Evolutionary conservation across 192 early-diverging fungal genomes (phyloP), one percentile per base, ranked within the genome.

Genomic region (Entophlyctis helioformis): DNA sequence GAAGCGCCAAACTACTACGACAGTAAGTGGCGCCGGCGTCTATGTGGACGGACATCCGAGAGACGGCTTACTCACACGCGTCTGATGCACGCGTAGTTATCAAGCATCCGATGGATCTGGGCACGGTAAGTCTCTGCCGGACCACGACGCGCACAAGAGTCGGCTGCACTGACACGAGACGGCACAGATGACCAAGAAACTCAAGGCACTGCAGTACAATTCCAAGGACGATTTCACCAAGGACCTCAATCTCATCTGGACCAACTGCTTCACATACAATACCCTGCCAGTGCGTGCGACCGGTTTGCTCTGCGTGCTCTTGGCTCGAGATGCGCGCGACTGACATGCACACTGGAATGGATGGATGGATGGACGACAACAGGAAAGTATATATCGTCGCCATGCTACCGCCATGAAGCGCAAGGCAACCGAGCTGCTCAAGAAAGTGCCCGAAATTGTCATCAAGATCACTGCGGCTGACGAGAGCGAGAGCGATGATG

Each of bases 1-100:
- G 91, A 95, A 34, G 91, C 84, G 1, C 94, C 94, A 0, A 83
- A 92, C 63, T 98, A 98, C 55, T 84, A 79, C 60, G 81, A 88
- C 38, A 60, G 82, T 84, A 63, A 50, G 53, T 31, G 29, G 29
- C 6, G 29, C 11, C 29, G 29, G 6, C 29, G 29, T 8, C 29
- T 31, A 4, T 31, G 29, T n/a, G n/a, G n/a, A 31, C 4, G 29
- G 6, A 8, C 29, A 22, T 13, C 15, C 10, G 31, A 20, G n/a
- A 8, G 45, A 8, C 39, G 13, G 47, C 27, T 15, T 6, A 39
- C 15, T 39, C 5, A 4, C 21, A 22, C 0, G 13, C 42, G 19
- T 27, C 19, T 48, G 36, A 34, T 25, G 24, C 12, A 44, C 19
- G 10, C 37, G 18, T 56, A 78, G 88, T 98, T 39, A 91, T 98